Conservation (phyloP, 164 flowering plant species). For the Taxillus chinensis region DNA sequence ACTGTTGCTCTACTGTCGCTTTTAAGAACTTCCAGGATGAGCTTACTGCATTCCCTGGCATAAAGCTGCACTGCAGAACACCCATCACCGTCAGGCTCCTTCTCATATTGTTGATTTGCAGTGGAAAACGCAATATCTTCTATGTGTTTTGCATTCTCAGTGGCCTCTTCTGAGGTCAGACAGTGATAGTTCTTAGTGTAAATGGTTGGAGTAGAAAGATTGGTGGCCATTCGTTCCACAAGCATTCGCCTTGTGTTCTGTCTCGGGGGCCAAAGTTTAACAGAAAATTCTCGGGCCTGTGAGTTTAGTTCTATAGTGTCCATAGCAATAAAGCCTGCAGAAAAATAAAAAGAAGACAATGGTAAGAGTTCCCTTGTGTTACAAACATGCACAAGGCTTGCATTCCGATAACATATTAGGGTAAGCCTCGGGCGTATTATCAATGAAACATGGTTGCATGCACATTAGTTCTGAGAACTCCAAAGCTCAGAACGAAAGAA, state of each 20-base stretch:
- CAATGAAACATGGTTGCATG: too few species aligned
- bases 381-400: too few species aligned
- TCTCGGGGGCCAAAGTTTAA: slow-evolving; percentile 97
- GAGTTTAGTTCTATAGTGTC: slow-evolving; percentile 20
- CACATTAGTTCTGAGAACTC: too few species aligned
- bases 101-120: slow-evolving; percentile 60
- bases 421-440: too few species aligned
- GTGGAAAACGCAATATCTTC: slow-evolving; percentile 66
- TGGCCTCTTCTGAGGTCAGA: slow-evolving; percentile 59
- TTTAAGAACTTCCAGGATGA: slow-evolving; percentile 68
- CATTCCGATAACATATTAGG: too few species aligned
- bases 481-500: too few species aligned
- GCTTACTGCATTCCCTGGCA: slow-evolving; percentile 87
- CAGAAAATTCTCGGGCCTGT: slow-evolving; percentile 36
- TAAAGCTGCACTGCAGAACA: slow-evolving; percentile 89
- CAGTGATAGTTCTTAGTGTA: slow-evolving; percentile 70
- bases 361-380: too few species aligned
- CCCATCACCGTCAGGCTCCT: slow-evolving; percentile 96
- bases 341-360: neutral
- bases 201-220: slow-evolving; percentile 63
- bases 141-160: slow-evolving; percentile 60
- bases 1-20: slow-evolving; percentile 32
- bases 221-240: slow-evolving; percentile 69
- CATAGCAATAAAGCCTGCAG: slow-evolving; percentile 21
- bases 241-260: slow-evolving; percentile 61